These are phyloP conservation scores for Ganoderma lingzhi DNA, from an alignment of 1,284 basidiomycete genomes.

Conservation along the genomic window DNA sequence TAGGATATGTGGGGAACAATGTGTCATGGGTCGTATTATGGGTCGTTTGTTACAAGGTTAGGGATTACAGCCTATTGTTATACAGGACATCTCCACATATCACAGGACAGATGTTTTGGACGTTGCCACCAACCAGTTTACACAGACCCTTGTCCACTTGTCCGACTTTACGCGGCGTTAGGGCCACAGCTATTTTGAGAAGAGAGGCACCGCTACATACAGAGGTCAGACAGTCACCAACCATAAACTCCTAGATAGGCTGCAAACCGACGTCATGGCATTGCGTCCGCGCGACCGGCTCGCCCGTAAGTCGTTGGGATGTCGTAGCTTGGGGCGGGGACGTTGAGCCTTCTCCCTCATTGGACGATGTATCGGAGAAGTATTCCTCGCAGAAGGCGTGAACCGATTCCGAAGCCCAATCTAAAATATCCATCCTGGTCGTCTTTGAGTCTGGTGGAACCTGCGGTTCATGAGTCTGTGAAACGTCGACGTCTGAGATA, in stretches of 20 bases:
- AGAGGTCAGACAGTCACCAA: too few species aligned
- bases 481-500: not conserved
- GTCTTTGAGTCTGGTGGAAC: not conserved
- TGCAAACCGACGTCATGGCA: not conserved
- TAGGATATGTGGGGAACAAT: not conserved
- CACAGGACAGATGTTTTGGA: not conserved
- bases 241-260: not conserved
- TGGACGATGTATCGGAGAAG: not conserved
- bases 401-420: not conserved
- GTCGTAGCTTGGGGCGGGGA: not conserved
- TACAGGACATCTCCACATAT: not conserved
- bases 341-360: not conserved
- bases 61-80: not conserved
- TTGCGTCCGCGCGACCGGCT: not conserved
- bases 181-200: not conserved
- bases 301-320: not conserved
- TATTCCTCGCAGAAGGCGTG: not conserved
- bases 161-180: not conserved
- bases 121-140: not conserved
- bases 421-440: not conserved
- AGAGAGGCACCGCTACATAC: not conserved
- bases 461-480: not conserved
- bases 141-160: not conserved
- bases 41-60: not conserved
- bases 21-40: not conserved